Base-by-base conservation (phyloP, 1,284 basidiomycete species). In the Singerocomus rubriflavus region DNA sequence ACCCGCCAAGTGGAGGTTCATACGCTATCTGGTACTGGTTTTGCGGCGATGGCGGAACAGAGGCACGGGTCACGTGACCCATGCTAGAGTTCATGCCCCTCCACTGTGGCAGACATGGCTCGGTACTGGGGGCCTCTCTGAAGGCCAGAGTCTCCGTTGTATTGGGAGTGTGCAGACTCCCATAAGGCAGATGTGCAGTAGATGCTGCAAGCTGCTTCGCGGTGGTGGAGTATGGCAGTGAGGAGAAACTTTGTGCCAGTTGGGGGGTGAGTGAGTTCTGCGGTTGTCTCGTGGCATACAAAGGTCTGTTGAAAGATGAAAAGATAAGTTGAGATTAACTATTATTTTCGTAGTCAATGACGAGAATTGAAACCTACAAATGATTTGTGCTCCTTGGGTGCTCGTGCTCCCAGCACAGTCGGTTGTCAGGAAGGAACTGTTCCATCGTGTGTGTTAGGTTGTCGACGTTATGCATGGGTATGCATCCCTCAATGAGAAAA, bases 301-400 rank as follows among this genome's bases (percentile, higher is more conserved):
- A 11, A 17, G 30, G 35, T 32, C 58, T 59, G 29, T 37, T 11
- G 21, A 14, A 7, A 26, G 50, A 30, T 2, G 2, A 17, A 17
- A 25, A 25, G 8, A 34, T 7, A 9, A 1, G n/a, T 14, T 21
- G 21, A 35, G 6, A 25, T 61, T 36, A 63, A 35, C 11, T 21
- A 30, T 41, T 26, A 17, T 32, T 35, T 41, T 44, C 12, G 2
- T 4, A 2, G 4, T 21, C 29, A 16, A 21, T 3, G 16, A 21
- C 35, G 29, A 43, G 5, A 26, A 0, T 14, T 31, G 14, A 6
- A 47, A 21, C 60, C 0, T 10, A 60, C 59, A n/a, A 3, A 49
- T 5, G 32, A 26, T 3, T 5, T 21, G 21, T 2, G 25, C 30
- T 29, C 6, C 3, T 21, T 8, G 13, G 4, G 25, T 34, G 12